A percentile compares a stretch with the other conserved stretches of the same genome.
Conservation (phyloP, 495 filamentous ascomycete genomes). For the Aspergillus taichungensis region DNA sequence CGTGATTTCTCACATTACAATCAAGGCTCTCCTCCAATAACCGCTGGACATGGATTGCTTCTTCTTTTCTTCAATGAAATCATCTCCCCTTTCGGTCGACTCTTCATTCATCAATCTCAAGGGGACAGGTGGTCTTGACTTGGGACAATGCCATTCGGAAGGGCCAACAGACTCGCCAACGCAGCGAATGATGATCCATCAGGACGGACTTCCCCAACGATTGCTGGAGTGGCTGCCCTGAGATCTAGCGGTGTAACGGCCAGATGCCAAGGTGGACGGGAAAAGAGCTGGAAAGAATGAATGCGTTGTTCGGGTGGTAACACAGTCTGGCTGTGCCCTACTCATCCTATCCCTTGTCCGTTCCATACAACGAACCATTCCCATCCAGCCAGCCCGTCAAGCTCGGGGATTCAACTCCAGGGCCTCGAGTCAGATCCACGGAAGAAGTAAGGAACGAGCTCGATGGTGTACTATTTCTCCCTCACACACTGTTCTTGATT, state of each 20-base stretch:
- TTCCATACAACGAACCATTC: not conserved
- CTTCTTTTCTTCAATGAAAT: too few relatives aligned
- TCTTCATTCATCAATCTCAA: not conserved
- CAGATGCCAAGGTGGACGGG: conserved; percentile 1
- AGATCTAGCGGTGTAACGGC: conserved; percentile 13
- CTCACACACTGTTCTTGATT: not conserved
- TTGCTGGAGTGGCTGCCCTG: conserved; percentile 8
- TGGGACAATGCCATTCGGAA: conserved; percentile 2
- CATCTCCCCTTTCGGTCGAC: not conserved
- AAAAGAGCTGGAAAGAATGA: not conserved
- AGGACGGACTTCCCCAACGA: too few relatives aligned
- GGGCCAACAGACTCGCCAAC: not conserved
- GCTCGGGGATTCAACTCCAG: too few relatives aligned
- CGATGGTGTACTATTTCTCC: too few relatives aligned
- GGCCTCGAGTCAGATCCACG: too few relatives aligned
- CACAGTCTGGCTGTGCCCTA: not conserved
- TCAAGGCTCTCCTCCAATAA: conserved; percentile 1
- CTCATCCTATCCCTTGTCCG: not conserved
- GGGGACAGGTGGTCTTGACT: not conserved
- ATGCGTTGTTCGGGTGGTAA: not conserved
- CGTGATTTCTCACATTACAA: conserved; percentile 2
- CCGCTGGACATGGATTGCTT: not conserved
- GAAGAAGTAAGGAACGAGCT: too few relatives aligned
- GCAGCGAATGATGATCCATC: conserved; percentile 5
- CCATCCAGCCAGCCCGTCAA: too few relatives aligned